These are phyloP conservation scores for Quercus engelmannii DNA, from an alignment of 306 rosid genomes.

Conservation along the genomic window DNA sequence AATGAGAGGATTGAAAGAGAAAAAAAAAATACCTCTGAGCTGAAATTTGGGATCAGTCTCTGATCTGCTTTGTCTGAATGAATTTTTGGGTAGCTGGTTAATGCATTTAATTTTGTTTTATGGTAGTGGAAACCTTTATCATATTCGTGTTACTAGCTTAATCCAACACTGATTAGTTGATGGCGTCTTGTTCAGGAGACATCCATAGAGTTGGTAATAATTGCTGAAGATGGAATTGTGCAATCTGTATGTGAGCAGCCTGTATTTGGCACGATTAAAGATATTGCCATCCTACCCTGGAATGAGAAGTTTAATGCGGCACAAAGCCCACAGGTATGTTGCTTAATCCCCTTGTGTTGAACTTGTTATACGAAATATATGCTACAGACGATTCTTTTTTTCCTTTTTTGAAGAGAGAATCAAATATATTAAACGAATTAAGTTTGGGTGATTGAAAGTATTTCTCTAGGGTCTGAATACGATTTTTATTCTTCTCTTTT, in stretches of 20 bases:
- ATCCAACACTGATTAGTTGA: conserved; percentile 2
- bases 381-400: neutral
- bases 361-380: neutral
- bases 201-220: conserved; percentile 75
- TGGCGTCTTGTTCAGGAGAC: conserved; percentile 60
- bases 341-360: neutral
- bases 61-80: neutral
- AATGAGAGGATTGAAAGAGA: neutral
- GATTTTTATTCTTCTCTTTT: conserved; percentile 11
- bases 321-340: conserved; percentile 54
- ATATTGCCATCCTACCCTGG: conserved; percentile 82
- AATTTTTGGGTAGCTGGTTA: neutral
- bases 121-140: neutral
- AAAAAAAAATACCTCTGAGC: neutral
- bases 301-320: conserved; percentile 50
- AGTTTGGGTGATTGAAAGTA: neutral
- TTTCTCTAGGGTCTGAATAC: conserved; percentile 9
- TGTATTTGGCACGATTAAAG: conserved; percentile 87
- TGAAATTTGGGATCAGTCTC: neutral
- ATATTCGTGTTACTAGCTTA: neutral
- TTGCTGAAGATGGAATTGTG: conserved; percentile 74
- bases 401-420: neutral
- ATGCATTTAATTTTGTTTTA: neutral
- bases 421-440: conserved; percentile 1
- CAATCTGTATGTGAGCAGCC: conserved; percentile 89